Evolutionary conservation across 768 basidiomycete genomes (phyloP).

Genomic region (Mycena floridula): DNA sequence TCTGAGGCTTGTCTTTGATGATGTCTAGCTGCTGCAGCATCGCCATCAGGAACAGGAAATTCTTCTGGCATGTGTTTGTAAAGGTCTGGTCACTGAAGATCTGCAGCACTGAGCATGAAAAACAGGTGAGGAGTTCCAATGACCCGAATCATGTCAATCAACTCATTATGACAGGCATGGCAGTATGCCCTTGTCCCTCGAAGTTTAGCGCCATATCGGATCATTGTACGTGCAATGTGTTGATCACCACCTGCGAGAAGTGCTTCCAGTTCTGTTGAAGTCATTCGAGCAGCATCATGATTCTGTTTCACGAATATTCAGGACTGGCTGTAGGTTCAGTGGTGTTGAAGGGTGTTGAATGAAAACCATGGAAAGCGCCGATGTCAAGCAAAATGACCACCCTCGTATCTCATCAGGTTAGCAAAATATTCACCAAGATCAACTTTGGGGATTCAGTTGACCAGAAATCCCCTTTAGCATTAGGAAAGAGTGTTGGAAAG

Average conservation of each 20-base stretch:
- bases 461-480: not conserved
- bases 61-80: conserved; percentile 14
- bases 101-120: not conserved
- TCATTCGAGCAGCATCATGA: not conserved
- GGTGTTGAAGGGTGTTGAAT: not conserved
- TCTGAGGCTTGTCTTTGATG: conserved; percentile 10
- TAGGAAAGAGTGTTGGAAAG: conserved; percentile 1
- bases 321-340: not conserved
- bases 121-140: not conserved
- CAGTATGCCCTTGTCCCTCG: not conserved
- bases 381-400: not conserved
- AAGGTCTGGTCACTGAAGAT: not conserved
- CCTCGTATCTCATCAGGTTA: not conserved
- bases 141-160: not conserved
- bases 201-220: not conserved
- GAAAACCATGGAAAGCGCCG: conserved; percentile 1
- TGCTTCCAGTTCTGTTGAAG: not conserved
- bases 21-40: conserved; percentile 9
- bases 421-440: not conserved
- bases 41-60: conserved; percentile 3
- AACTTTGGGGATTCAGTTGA: not conserved
- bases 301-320: not conserved
- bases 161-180: not conserved
- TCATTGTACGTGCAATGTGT: not conserved
- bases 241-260: not conserved